Evolutionary conservation across 2,329 filamentous ascomycete species (phyloP).

Genomic region (Penicillium sp.): DNA sequence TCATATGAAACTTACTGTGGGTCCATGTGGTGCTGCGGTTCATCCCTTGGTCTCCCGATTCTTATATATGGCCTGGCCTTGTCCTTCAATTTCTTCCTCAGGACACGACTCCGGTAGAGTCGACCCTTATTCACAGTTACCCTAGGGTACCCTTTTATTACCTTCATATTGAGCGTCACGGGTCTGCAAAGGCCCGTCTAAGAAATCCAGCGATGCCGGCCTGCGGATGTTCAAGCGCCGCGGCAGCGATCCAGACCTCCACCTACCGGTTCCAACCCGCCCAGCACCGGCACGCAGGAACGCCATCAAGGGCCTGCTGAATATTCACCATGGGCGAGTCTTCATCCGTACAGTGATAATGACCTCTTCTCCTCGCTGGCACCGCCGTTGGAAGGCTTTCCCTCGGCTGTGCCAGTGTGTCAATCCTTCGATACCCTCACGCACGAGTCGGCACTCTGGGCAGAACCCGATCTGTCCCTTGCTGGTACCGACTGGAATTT

Average conservation of each 20-base stretch:
- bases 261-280: conserved; percentile 17
- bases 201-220: conserved; percentile 27
- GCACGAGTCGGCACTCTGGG: conserved; percentile 21
- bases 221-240: conserved; percentile 19
- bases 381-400: conserved; percentile 13
- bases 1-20: conserved; percentile 2
- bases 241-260: conserved; percentile 14
- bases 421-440: conserved; percentile 19
- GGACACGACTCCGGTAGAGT: conserved; percentile 22
- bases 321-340: conserved; percentile 14
- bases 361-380: conserved; percentile 12
- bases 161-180: conserved; percentile 14
- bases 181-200: conserved; percentile 27
- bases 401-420: conserved; percentile 14
- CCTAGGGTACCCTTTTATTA: background rate
- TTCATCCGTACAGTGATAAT: conserved; percentile 10
- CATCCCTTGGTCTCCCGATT: conserved; percentile 3
- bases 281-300: conserved; percentile 14
- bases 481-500: conserved; percentile 23
- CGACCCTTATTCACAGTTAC: background rate
- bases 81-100: conserved; percentile 18
- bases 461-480: conserved; percentile 20
- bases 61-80: conserved; percentile 11
- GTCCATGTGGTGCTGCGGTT: background rate
- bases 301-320: conserved; percentile 18